Evolutionary conservation across 768 basidiomycete species (phyloP), one percentile per base, ranked within the genome.

Genomic region (Suillus weaverae): DNA sequence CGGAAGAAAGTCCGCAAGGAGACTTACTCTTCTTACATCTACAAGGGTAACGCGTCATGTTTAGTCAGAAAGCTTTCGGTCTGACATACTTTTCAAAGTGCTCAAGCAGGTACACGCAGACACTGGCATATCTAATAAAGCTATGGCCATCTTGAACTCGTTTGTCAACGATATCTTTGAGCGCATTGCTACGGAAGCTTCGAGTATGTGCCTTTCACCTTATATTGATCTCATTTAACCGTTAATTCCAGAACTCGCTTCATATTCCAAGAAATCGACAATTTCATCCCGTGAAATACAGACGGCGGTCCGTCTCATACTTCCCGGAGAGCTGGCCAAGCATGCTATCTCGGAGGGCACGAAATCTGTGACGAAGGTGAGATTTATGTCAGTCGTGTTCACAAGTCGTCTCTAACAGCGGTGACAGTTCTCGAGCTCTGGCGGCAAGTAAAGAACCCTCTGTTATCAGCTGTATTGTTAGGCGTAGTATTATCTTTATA

Each of bases 41-140:
- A 92, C 82, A 93, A 92, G 79, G 92, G 92, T 90, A 62, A n/a
- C 18, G 72, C 69, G n/a, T 50, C 54, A 53, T 26, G 14, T 57
- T 1, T 50, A 38, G 0, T 18, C 48, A 32, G 51, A 51, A n/a
- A 62, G 59, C 35, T 11, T 48, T 43, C 32, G 14, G 30, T 33
- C 62, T 67, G 20, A 70, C 43, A 22, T 43, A 20, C 48, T 32
- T 41, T 68, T 54, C 46, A 22, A 26, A 94, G 95, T 96, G 71
- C 87, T 97, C 67, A 95, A 94, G 81, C 95, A 98, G 82, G 96
- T 98, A 65, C 97, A 98, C 83, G 95, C 96, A 60, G 97, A 98
- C 74, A 99, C 94, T 60, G 97, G 96, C 89, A 98, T 98, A 82
- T 96, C 95, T 62, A 98, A 97, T 89, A 97, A 97, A 85, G 95